A percentile compares a stretch with the other conserved stretches of the same genome.
phyloP scores from a whole-genome alignment of 1,284 basidiomycete species.

The Phenoliferia sp. region DNA sequence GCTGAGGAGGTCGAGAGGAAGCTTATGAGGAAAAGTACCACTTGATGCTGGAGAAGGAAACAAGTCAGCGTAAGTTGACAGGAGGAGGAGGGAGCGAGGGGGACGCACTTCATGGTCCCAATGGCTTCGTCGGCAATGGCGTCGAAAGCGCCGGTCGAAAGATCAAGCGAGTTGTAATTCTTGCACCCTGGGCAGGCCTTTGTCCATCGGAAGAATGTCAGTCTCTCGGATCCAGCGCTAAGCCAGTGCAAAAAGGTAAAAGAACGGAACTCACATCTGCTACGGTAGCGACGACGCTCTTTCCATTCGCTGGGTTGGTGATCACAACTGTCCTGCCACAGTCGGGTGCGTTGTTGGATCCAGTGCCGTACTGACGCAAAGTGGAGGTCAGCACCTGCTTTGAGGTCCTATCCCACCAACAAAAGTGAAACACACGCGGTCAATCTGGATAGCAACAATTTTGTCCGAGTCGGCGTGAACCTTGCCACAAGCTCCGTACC shows the following conservation, averaged over 20 bases:
- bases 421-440: conserved; percentile 13
- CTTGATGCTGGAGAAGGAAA: too few species aligned
- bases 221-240: background rate
- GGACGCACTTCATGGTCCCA: background rate
- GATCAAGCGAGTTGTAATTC: conserved; percentile 54
- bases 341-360: conserved; percentile 48
- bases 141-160: conserved; percentile 67
- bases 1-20: too few species aligned
- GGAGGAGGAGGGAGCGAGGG: too few species aligned
- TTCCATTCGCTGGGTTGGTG: conserved; percentile 49
- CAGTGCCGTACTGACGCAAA: conserved; percentile 51
- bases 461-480: conserved; percentile 60
- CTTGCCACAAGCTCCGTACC: conserved; percentile 59
- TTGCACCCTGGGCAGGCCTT: conserved; percentile 16
- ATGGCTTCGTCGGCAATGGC: conserved; percentile 48
- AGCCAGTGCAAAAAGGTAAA: background rate
- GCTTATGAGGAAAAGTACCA: too few species aligned
- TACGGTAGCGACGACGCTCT: conserved; percentile 25
- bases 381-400: conserved; percentile 35
- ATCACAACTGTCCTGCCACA: conserved; percentile 65
- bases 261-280: conserved; percentile 58
- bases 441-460: conserved; percentile 59
- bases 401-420: background rate
- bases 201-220: background rate
- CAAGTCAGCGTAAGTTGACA: too few species aligned